phyloP scores from a whole-genome alignment of 1,139 yeast genomes.

The Arxiozyma telluris region DNA sequence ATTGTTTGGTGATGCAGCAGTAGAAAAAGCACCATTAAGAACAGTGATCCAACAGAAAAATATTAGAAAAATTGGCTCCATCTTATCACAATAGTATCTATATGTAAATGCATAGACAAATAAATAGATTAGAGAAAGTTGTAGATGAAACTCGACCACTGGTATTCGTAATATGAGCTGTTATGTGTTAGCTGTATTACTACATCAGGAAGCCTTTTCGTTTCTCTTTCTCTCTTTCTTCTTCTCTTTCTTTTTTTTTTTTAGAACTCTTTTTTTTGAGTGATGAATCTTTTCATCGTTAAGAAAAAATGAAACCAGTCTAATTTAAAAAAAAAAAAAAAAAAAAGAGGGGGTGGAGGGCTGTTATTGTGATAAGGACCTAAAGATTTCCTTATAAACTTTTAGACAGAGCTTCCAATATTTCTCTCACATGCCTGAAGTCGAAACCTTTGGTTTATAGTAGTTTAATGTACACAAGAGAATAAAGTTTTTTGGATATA shows the following conservation, averaged over 20 bases:
- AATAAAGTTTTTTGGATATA: too few species aligned
- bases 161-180: neutral
- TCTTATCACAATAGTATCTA: neutral
- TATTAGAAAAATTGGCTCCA: neutral
- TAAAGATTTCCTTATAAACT: neutral
- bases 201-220: too few species aligned
- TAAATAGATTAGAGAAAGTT: neutral
- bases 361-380: neutral
- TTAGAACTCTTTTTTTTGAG: too few species aligned
- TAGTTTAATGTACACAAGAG: neutral
- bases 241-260: neutral
- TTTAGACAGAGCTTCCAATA: too few species aligned
- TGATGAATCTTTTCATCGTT: neutral
- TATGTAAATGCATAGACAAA: neutral
- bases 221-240: neutral
- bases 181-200: neutral
- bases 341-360: neutral
- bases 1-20: slow-evolving; percentile 18
- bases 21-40: neutral
- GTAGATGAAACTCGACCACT: neutral
- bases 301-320: neutral
- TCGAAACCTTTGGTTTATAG: neutral
- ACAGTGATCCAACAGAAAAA: neutral
- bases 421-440: too few species aligned
- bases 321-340: too few species aligned